A percentile compares a stretch with the other conserved stretches of the same genome.
Conservation (phyloP, 2,329 filamentous ascomycete genomes). For the Cordyceps cicadae region DNA sequence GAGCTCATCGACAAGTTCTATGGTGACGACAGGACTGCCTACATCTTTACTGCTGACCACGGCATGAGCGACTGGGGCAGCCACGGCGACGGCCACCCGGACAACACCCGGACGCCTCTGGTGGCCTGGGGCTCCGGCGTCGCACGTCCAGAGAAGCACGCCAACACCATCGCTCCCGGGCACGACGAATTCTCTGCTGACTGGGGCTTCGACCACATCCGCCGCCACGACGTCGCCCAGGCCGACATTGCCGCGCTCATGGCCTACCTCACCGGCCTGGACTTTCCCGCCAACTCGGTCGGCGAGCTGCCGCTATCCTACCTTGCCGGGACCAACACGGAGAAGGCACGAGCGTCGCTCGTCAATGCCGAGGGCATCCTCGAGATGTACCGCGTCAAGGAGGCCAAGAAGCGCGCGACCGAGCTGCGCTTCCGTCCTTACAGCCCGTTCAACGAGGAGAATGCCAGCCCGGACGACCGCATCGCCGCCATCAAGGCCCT, state of each 20-base stretch:
- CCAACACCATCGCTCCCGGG: conserved; percentile 56
- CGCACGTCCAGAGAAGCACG: conserved; percentile 57
- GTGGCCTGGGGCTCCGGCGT: conserved; percentile 92
- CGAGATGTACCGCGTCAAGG: conserved; percentile 95
- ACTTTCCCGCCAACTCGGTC: conserved; percentile 94
- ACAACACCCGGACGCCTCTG: conserved; percentile 90
- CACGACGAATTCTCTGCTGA: conserved; percentile 89
- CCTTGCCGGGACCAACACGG: conserved; percentile 59
- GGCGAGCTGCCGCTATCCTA: conserved; percentile 84
- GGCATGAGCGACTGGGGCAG: conserved; percentile 99
- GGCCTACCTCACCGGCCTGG: conserved; percentile 80
- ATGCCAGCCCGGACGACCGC: conserved; percentile 57
- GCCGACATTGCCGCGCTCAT: conserved; percentile 93
- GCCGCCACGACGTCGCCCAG: conserved; percentile 84
- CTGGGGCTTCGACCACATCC: conserved; percentile 74
- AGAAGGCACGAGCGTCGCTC: conserved; percentile 77
- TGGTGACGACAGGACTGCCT: conserved; percentile 74
- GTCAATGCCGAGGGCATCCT: conserved; percentile 80
- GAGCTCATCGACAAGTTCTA: conserved; percentile 82
- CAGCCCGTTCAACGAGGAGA: conserved; percentile 54
- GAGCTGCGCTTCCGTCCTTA: conserved; percentile 75
- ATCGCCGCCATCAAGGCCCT: conserved; percentile 58
- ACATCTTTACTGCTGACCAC: conserved; percentile 94
- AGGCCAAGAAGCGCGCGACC: conserved; percentile 67
- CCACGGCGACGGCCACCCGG: conserved; percentile 92